Evolutionary conservation across 345 rosid species (phyloP), one percentile per base, ranked within the genome.

Genomic region (Ricinus communis): DNA sequence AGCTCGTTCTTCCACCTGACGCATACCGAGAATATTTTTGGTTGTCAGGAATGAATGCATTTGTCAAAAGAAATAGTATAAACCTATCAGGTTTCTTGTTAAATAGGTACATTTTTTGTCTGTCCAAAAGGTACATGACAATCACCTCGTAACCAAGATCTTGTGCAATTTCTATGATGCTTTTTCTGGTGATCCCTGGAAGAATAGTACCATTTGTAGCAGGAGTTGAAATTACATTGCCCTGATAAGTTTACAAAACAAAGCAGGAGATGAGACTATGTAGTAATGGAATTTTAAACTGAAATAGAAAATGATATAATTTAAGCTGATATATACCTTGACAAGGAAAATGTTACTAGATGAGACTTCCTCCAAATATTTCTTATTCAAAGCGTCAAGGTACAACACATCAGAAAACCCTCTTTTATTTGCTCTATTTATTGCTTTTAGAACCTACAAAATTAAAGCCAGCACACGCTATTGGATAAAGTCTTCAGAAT

Each of bases 401-500:
- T 85, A 94, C 72, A 93, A 50, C 24, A 90, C 94, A 74, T 93
- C 97, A 15, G 91, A 87, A 73, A 88, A 90, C 53, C 98, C 97
- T 66, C 84, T 83, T 71, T 54, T 74, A 76, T 90, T 93, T 9
- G 97, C 97, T 71, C 78, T 84, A 33, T 58, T 58, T 49, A 88
- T 50, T 60, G 89, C 86, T 67, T 86, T 85, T 73, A 91, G 40
- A 61, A 86, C 97, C 97, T 94, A 68, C 82, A 70, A 21, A 61
- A 24, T 16, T 22, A 79, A 59, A 59, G 15, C 7, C 8, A 27
- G 22, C 3, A 22, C 15, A 11, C 28, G 1, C 28, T 3, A 50
- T 19, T 1, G 19, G 0, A 45, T 15, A 61, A 43, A 14, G 7
- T 46, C 8, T 45, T 14, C 38, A 25, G 13, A 12, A 41, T 18